Evolutionary conservation across 2,329 filamentous ascomycete genomes (phyloP), one percentile per base, ranked within the genome.

Genomic region (Atkinsonella hypoxylon): DNA sequence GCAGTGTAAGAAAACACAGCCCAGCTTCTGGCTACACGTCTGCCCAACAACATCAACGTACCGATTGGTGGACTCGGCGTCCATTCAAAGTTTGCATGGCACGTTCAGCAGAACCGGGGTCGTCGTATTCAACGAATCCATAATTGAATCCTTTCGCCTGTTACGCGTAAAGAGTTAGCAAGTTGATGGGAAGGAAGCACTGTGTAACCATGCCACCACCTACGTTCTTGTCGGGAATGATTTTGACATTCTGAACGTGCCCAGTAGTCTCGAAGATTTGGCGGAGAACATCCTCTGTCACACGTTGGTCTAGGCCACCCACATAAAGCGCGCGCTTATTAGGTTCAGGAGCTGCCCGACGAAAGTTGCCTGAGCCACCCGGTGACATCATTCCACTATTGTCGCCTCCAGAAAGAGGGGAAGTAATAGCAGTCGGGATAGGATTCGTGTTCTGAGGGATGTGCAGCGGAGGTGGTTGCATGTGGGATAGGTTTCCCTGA

Each of bases 201-300:
- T 45, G 49, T 51, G 39, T 40, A 40, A 49, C 36, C 51, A 26
- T 26, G 32, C 12, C 41, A 49, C 36, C 22, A 82, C 89, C 79
- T 74, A 95, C 90, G 71, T 96, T 98, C 79, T 98, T 98, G 77
- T 98, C 93, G 48, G 93, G 93, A 67, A 98, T 98, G 65, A 98
- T 96, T 78, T 98, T 98, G 66, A 98, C 93, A 64, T 89, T 96
- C 72, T 95, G 86, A 57, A 98, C 93, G 71, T 98, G 93, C 51
- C 93, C 93, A 53, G 90, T 96, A 7, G 93, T 98, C 76, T 98
- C 93, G 64, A 98, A 98, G 62, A 97, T 97, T 70, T 97, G 91
- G 64, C 89, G 89, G 67, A 97, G 72, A 51, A 97, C 89, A 65
- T 97, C 91, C 70, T 97, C 91, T 32, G 91, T 96, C 55, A 97